phyloP scores from a whole-genome alignment of 2,329 filamentous ascomycete species.

The Cordyceps farinosa region DNA sequence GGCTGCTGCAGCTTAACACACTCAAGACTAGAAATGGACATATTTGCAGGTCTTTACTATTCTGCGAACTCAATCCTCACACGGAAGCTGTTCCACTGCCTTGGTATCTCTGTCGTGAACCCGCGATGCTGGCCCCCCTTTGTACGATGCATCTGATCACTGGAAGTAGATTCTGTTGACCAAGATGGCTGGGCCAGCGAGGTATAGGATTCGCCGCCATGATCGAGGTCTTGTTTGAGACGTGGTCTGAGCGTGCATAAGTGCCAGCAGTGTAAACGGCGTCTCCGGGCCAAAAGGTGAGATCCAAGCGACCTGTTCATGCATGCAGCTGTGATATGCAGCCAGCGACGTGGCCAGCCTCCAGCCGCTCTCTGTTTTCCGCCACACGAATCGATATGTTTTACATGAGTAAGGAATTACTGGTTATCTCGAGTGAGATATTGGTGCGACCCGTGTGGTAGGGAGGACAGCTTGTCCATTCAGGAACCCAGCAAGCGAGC shows the following conservation, averaged over 20 bases:
- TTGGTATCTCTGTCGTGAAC: neutral
- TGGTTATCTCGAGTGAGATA: neutral
- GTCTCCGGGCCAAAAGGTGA: neutral
- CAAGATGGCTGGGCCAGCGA: neutral
- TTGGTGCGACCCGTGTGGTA: neutral
- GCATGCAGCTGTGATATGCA: neutral
- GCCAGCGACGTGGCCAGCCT: neutral
- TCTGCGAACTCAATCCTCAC: neutral
- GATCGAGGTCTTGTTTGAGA: neutral
- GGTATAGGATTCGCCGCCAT: neutral
- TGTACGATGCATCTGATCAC: neutral
- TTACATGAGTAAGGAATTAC: neutral
- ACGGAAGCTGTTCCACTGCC: neutral
- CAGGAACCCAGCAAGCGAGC: conserved; percentile 9
- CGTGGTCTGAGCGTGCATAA: conserved; percentile 3
- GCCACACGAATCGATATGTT: neutral
- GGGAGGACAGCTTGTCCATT: neutral
- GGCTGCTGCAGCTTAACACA: neutral
- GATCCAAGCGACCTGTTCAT: neutral
- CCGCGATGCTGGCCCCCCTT: neutral
- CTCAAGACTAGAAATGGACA: too few relatives aligned
- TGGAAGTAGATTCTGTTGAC: neutral
- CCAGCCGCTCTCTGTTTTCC: neutral
- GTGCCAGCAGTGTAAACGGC: neutral
- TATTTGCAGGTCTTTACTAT: too few relatives aligned